Base-by-base conservation (phyloP, 2,329 filamentous ascomycete species). In the Amauroascus verrucosus region DNA sequence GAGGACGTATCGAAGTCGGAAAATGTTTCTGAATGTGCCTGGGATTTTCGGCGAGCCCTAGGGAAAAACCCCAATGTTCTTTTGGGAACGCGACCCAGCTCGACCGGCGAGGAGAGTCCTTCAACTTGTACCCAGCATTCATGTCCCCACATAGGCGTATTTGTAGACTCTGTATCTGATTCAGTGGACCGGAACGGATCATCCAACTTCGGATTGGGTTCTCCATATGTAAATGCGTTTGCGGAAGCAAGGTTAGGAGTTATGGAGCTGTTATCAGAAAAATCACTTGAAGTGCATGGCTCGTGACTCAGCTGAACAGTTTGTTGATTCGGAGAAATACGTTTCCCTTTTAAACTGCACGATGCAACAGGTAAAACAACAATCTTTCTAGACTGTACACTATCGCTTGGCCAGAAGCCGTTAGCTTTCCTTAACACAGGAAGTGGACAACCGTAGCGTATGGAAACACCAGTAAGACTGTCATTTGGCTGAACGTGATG, bases 401-500 rank as follows among this genome's bases (percentile, higher is more conserved):
- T 88, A 65, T 97, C 93, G 58, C 89, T 88, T 6, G 89, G 88
- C 93, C 93, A 98, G 63, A 98, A 82, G 9, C 93, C 82, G 66
- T 98, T 98, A 37, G 88, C 83, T 66, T 87, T 93, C 55, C 88
- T 80, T 59, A 98, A 83, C 1, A 85, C 79, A 46, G 90, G 85
- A 53, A 89, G 83, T 58, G 86, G 81, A 67, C 91, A 97, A 62
- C 87, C 85, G 69, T 94, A 98, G 62, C 84, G 86, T 59, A 98
- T 83, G 50, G 93, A 85, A 48, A 98, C 83, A 2, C 93, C 91
- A 1, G 90, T 89, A 61, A 97, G 83, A 1, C 89, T 97, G 70
- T 98, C 93, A 43, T 80, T 80, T 13, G 84, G 80, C 61, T 84
- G 79, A 16, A 97, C 88, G 62, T 85, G 83, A 69, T 98, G 93